A percentile compares a stretch with the other conserved stretches of the same genome.
These are phyloP conservation scores for Phytopythium sindhum DNA, from an alignment of 352 stramenopile species.

Conservation along the genomic window DNA sequence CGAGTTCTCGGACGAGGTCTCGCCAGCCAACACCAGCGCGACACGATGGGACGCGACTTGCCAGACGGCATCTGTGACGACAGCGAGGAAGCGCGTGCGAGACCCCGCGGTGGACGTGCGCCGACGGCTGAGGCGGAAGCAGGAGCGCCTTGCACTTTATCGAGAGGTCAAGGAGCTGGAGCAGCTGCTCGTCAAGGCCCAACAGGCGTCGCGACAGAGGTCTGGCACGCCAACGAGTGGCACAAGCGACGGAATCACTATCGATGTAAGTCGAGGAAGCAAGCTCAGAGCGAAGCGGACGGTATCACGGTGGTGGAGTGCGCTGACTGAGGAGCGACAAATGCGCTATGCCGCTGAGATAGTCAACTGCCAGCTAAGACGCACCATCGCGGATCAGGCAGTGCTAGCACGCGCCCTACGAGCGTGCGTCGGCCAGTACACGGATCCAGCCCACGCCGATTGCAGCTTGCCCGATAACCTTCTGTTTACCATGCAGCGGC, in stretches of 20 bases:
- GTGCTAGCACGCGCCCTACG: background rate
- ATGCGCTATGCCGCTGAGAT: background rate
- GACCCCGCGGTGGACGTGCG: background rate
- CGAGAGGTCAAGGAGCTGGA: slow-evolving; percentile 26
- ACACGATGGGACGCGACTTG: background rate
- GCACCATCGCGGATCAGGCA: background rate
- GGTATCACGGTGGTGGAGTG: background rate
- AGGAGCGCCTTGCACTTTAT: background rate
- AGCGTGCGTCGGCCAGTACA: background rate
- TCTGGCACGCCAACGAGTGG: too few species aligned
- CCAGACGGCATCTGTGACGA: too few species aligned
- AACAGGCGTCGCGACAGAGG: background rate
- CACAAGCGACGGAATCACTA: too few species aligned
- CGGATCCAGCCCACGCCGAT: background rate
- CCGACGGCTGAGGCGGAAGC: background rate
- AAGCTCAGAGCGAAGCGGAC: background rate
- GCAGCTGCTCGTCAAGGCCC: slow-evolving; percentile 5
- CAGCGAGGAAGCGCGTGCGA: slow-evolving; percentile 8
- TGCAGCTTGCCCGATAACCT: too few species aligned
- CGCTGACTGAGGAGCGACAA: background rate
- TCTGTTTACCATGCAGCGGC: too few species aligned
- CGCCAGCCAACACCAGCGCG: too few species aligned
- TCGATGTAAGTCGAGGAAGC: background rate
- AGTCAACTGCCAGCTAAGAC: background rate
- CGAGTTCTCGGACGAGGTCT: background rate